Base-by-base conservation (phyloP, 2,329 filamentous ascomycete genomes). In the Fusarium devonianum region DNA sequence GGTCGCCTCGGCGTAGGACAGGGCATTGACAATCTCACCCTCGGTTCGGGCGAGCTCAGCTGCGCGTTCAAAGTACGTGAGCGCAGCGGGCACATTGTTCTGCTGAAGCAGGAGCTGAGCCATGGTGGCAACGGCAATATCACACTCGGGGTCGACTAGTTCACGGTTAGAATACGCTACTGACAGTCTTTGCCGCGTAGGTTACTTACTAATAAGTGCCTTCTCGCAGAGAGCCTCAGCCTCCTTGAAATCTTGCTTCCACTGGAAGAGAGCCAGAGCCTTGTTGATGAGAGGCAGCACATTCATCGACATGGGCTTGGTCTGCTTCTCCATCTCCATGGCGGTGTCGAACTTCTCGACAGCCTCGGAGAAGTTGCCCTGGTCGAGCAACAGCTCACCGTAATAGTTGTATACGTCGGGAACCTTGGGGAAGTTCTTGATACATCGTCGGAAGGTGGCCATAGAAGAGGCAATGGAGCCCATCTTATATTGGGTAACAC, bases 341-440 rank as follows among this genome's bases (percentile, higher is more conserved):
- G 94, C 94, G 18, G 87, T 94, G 72, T 99, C 94, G 68, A 99
- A 99, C 77, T 97, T 96, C 77, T 96, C 90, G 58, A 99, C 92
- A 18, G 94, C 94, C 72, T 99, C 93, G 50, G 90, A 81, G 75
- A 88, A 97, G 75, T 97, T 96, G 74, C 91, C 88, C 79, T 97
- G 94, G 78, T 99, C 94, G 43, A 99, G 86, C 49, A 99, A 82
- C 47, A 99, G 83, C 78, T 99, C 94, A 67, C 94, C 94, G 68
- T 96, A 97, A 83, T 99, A 99, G 82, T 99, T 99, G 82, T 97
- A 99, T 29, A 97, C 94, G 69, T 99, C 94, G 5, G 93, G 92
- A 9, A 96, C 90, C 70, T 93, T 90, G 68, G 92, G 89, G 70
- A 99, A 99, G 77, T 96, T 97, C 87, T 97, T 99, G 73, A 97